Percentiles rank a stretch among this genome's conserved stretches.
Evolutionary conservation across 1,284 basidiomycete genomes (phyloP).

Genomic region (Mycena citricolor): DNA sequence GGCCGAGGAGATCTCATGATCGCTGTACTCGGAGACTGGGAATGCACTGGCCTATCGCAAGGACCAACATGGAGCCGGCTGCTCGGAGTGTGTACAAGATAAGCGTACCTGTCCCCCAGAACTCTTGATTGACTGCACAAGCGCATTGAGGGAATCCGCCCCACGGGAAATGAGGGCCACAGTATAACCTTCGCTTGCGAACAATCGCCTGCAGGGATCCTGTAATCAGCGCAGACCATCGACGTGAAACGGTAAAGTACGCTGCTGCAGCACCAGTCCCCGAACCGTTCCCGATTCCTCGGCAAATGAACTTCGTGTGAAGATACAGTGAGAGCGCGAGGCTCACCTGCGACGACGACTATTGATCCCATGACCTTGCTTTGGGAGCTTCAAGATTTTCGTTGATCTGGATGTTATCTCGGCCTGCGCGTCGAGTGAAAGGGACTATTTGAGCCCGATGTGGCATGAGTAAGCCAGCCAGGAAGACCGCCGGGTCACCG

Average conservation of each 20-base stretch:
- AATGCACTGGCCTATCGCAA: conserved; percentile 55
- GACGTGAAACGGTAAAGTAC: conserved; percentile 5
- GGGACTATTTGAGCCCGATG: no score
- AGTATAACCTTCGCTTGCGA: conserved; percentile 64
- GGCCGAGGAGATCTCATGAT: conserved; percentile 48
- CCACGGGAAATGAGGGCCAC: conserved; percentile 69
- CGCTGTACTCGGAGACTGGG: conserved; percentile 55
- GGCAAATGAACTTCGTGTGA: not conserved
- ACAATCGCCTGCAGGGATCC: conserved; percentile 48
- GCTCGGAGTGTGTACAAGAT: not conserved
- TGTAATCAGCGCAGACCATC: not conserved
- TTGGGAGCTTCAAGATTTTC: no score
- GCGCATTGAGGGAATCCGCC: conserved; percentile 47
- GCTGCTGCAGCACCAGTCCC: conserved; percentile 26
- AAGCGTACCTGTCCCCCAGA: conserved; percentile 56
- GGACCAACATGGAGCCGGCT: no score
- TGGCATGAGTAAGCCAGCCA: no score
- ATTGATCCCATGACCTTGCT: no score
- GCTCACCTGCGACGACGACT: conserved; percentile 22
- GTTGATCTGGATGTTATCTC: no score
- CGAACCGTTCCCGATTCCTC: conserved; percentile 21
- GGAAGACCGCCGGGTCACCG: no score
- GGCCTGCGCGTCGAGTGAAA: no score
- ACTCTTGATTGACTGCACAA: conserved; percentile 55
- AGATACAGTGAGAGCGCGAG: no score